Conservation (phyloP, 805 yeast genomes). For the Kodamaea lidongshanica region DNA sequence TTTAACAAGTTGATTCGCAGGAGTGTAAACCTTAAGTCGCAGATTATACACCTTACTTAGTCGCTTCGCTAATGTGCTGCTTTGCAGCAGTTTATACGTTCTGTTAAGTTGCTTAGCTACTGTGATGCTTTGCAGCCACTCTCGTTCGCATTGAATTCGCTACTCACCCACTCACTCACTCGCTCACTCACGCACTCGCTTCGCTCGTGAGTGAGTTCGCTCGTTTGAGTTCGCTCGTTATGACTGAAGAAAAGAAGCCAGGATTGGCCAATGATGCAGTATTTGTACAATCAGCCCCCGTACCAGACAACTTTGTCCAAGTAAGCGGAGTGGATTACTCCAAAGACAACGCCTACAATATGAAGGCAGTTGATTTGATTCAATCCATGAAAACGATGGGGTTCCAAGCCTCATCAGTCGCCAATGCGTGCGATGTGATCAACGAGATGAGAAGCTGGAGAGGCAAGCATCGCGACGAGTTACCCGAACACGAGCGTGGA, state of each 20-base stretch:
- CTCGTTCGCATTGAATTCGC: too few relatives aligned
- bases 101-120: too few relatives aligned
- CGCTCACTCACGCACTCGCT: too few relatives aligned
- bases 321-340: constrained; percentile 91
- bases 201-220: too few relatives aligned
- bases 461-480: constrained; percentile 65
- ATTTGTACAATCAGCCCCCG: constrained; percentile 75
- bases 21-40: too few relatives aligned
- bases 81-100: too few relatives aligned
- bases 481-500: constrained; percentile 59
- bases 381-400: constrained; percentile 92
- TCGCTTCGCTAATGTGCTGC: too few relatives aligned
- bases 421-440: constrained; percentile 87
- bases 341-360: constrained; percentile 64
- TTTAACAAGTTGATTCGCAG: too few relatives aligned
- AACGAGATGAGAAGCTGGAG: constrained; percentile 91
- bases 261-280: constrained; percentile 86
- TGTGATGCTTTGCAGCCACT: too few relatives aligned
- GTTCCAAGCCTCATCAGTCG: constrained; percentile 85
- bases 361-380: constrained; percentile 74
- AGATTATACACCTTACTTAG: too few relatives aligned
- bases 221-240: too few relatives aligned
- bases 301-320: constrained; percentile 70
- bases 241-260: constrained; percentile 38
- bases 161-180: too few relatives aligned